Evolutionary conservation across 2,329 filamentous ascomycete species (phyloP).

Genomic region (Ophiostoma fasciatum): DNA sequence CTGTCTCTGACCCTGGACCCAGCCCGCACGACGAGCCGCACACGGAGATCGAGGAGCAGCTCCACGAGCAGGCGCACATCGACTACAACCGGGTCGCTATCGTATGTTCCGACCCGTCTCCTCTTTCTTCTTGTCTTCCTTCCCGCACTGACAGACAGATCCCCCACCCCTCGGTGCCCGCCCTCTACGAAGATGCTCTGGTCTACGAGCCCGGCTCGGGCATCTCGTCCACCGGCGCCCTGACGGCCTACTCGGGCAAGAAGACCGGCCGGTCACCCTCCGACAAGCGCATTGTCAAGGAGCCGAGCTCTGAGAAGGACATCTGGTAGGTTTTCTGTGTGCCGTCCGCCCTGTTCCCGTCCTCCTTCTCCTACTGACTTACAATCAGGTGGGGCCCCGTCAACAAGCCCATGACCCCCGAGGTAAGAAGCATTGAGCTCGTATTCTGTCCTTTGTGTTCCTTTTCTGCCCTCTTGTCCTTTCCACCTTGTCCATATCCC

Average conservation of each 20-base stretch:
- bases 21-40: conserved; percentile 67
- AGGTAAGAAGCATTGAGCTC: conserved; percentile 47
- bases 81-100: conserved; percentile 98
- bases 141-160: conserved; percentile 26
- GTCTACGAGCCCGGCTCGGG: conserved; percentile 94
- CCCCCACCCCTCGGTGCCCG: conserved; percentile 87
- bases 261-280: conserved; percentile 95
- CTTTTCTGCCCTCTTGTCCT: neutral
- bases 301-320: conserved; percentile 74
- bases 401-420: conserved; percentile 95
- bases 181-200: conserved; percentile 96
- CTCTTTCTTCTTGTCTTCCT: neutral
- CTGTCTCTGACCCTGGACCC: conserved; percentile 15
- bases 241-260: conserved; percentile 93
- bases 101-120: conserved; percentile 39
- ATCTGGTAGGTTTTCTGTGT: conserved; percentile 48
- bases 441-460: conserved; percentile 5
- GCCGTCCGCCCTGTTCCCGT: neutral
- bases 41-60: conserved; percentile 92
- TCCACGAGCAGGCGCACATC: conserved; percentile 95
- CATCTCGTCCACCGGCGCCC: conserved; percentile 86
- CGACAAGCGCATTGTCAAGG: conserved; percentile 95
- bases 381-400: conserved; percentile 70
- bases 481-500: neutral
- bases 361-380: conserved; percentile 2